Evolutionary conservation across 1,139 yeast genomes (phyloP), one percentile per base, ranked within the genome.

Genomic region (Sugiyamaella castrensis): DNA sequence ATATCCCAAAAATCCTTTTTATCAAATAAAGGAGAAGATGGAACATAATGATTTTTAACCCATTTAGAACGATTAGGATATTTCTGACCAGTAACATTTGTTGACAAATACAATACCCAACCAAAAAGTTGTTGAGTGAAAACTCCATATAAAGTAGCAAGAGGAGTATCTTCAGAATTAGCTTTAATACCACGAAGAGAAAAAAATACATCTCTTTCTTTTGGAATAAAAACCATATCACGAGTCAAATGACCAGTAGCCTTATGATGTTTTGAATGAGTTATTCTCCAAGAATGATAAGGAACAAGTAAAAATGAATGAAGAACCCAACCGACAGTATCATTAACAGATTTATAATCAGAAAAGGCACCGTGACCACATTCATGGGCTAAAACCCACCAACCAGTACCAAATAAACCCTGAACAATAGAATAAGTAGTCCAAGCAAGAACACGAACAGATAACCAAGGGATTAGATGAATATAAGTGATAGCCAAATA

Each of bases 341-440:
- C 92, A 67, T 87, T 86, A 55, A 86, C 77, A 64, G 72, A 67
- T 56, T 77, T 77, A 63, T 81, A 82, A 61, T 85, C 88, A 26
- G 87, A 79, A 64, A 87, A 87, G 29, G 95, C 95, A 51, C 82
- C 84, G 69, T 87, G 95, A 47, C 95, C 95, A 72, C 95, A 87
- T 71, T 87, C 95, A 69, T 87, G 95, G 53, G 95, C 95, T 67
- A 87, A 69, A 55, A 87, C 84, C 95, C 95, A 87, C 57, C 84
- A 64, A 32, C 95, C 95, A 54, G 87, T 82, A 30, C 87, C 86
- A 61, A 83, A 76, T 57, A 85, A 72, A 43, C 94, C 87, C 59
- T 81, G 80, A 39, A 71, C 67, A 52, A 74, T 65, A 27, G 80
- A 76, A 66, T 82, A 82, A 33, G 65, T 69, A 42, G 74, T 60